Evolutionary conservation across 2,329 filamentous ascomycete species (phyloP).

Genomic region (Ceratocystis smalleyi): DNA sequence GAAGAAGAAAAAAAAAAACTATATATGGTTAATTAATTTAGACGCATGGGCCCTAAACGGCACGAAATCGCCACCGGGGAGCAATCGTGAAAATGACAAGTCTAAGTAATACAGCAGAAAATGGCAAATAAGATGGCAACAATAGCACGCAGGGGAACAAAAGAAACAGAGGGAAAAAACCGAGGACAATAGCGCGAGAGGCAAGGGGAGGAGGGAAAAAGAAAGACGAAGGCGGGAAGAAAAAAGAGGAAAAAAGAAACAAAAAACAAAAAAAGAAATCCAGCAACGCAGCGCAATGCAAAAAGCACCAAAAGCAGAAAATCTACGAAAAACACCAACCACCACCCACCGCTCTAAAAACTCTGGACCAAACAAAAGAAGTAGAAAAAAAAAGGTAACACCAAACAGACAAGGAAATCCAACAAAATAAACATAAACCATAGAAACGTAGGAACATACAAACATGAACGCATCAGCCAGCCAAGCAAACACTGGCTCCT

Average conservation of each 20-base stretch:
- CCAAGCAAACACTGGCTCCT: background rate
- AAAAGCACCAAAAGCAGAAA: background rate
- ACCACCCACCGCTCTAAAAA: background rate
- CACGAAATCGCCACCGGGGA: background rate
- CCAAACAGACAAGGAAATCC: background rate
- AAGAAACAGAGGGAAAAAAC: background rate
- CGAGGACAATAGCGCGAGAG: too few species aligned
- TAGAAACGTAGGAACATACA: background rate
- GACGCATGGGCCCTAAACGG: background rate
- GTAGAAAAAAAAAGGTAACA: background rate
- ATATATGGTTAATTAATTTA: background rate
- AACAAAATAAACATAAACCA: background rate
- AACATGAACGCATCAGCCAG: background rate
- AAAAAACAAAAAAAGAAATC: background rate
- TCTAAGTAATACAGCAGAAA: background rate
- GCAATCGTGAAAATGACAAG: background rate
- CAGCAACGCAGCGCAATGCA: background rate
- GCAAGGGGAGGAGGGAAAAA: background rate
- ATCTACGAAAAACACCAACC: background rate
- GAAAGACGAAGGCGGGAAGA: background rate
- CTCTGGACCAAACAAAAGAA: background rate
- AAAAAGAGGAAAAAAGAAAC: background rate
- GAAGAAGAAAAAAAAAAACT: background rate
- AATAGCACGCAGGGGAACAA: background rate
- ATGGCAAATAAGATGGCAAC: background rate